Base-by-base conservation (phyloP, 2,329 filamentous ascomycete species). In the Trematosphaeria pertusa region DNA sequence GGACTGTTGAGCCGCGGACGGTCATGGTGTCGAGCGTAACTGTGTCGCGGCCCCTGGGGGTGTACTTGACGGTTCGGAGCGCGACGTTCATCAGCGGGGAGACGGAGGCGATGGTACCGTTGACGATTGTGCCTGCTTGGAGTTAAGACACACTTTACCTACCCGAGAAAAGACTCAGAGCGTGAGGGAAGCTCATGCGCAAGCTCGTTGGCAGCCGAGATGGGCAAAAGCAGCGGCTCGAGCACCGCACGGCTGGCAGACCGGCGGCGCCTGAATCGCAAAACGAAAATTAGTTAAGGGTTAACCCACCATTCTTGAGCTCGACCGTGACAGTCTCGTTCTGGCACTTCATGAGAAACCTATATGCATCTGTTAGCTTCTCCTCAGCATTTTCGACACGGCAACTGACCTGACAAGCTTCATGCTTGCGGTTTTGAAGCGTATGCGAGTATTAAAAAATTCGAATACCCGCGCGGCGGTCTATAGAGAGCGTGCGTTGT, bases 321-420 rank as follows among this genome's bases (percentile, higher is more conserved):
- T 99, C 94, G 74, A 99, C 89, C 34, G 93, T 97, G 67, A 97
- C 94, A 67, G 94, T 96, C 80, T 99, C 94, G 76, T 97, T 97
- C 75, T 89, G 87, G 76, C 93, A 97, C 82, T 99, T 99, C 93
- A 97, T 97, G 64, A 99, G 81, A 75, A 99, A 99, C 74, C 94
- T 97, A 52, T 41, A 36, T 37, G 37, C 46, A 50, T 32, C 37
- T 37, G 46, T 67, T 59, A 69, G 62, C 50, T 53, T 39, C 24
- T 22, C 26, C 32, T 37, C 15, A 37, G 26, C 26, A 19, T 14
- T n/a, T 30, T 49, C 22, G 10, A 9, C 18, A 24, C 35, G 20
- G 32, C 24, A 37, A 40, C 56, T 35, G 38, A 70, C 67, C 67
- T 64, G 50, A 71, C 67, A 46, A 71, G 67, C 66, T 71, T 71